phyloP scores from a whole-genome alignment of 2,329 filamentous ascomycete genomes.

The Pyricularia sp. region DNA sequence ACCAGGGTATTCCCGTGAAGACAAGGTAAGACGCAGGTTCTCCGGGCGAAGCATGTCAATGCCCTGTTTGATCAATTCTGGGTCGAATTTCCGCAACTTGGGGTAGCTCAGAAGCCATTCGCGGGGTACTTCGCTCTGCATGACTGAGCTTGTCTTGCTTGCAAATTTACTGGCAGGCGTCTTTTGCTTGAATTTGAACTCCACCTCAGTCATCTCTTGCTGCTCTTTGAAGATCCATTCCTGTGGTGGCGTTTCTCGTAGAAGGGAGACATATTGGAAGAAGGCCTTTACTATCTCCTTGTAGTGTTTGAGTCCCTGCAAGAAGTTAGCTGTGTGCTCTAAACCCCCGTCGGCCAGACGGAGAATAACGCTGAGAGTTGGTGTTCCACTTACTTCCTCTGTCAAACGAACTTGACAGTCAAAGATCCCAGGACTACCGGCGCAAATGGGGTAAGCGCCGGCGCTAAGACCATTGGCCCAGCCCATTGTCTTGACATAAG shows the following conservation, averaged over 20 bases:
- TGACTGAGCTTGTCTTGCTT: slow-evolving; percentile 68
- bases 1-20: slow-evolving; percentile 73
- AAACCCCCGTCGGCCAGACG: neutral
- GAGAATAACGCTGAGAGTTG: neutral
- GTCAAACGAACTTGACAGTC: slow-evolving; percentile 69
- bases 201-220: slow-evolving; percentile 78
- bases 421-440: slow-evolving; percentile 65
- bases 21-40: slow-evolving; percentile 75
- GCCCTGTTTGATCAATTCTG: slow-evolving; percentile 60
- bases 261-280: slow-evolving; percentile 83
- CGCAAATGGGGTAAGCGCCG: slow-evolving; percentile 62
- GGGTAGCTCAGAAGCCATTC: slow-evolving; percentile 76
- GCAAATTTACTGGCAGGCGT: slow-evolving; percentile 80
- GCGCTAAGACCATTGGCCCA: slow-evolving; percentile 78
- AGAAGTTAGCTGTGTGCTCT: neutral
- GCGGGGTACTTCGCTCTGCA: slow-evolving; percentile 81
- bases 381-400: slow-evolving; percentile 48
- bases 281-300: slow-evolving; percentile 69
- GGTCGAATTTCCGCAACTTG: slow-evolving; percentile 67
- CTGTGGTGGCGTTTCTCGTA: slow-evolving; percentile 67
- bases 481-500: slow-evolving; percentile 78
- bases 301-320: slow-evolving; percentile 59
- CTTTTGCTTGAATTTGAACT: slow-evolving; percentile 93
- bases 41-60: slow-evolving; percentile 67
- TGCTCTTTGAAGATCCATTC: slow-evolving; percentile 93